These are phyloP conservation scores for Panaeolus cyanescens DNA, from an alignment of 768 basidiomycete genomes.

Conservation along the genomic window DNA sequence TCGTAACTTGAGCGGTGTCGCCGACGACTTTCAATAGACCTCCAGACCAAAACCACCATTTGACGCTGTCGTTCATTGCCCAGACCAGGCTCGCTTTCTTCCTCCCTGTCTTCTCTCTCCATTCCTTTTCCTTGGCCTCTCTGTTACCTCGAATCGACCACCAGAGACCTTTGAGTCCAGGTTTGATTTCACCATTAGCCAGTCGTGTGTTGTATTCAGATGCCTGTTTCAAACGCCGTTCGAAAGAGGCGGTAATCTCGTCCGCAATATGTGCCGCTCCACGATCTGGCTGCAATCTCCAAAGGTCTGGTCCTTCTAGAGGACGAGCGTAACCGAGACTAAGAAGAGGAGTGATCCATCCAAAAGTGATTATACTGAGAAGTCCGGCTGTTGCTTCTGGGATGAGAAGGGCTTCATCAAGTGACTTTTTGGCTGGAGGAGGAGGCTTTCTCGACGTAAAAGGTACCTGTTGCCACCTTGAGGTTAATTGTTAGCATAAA, in stretches of 20 bases:
- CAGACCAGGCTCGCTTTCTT: conserved; percentile 60
- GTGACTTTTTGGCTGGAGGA: conserved; percentile 47
- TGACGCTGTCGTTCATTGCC: conserved; percentile 78
- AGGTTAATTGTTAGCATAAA: no score
- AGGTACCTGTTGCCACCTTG: conserved; percentile 36
- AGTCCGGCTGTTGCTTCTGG: conserved; percentile 70
- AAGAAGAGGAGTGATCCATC: conserved; percentile 76
- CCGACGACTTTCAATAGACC: conserved; percentile 62
- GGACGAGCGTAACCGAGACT: conserved; percentile 78
- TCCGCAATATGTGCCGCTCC: conserved; percentile 62
- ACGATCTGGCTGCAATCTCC: conserved; percentile 68
- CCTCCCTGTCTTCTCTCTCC: conserved; percentile 66
- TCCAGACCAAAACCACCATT: conserved; percentile 77
- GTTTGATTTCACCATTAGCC: conserved; percentile 61
- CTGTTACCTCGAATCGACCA: conserved; percentile 63
- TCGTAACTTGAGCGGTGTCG: conserved; percentile 73
- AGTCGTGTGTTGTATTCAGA: conserved; percentile 73
- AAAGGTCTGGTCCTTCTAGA: conserved; percentile 79
- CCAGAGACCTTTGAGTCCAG: conserved; percentile 53
- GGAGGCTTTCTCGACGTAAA: conserved; percentile 41
- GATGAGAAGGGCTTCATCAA: conserved; percentile 60
- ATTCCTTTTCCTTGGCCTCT: conserved; percentile 56
- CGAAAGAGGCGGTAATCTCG: conserved; percentile 65
- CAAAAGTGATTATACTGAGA: conserved; percentile 63
- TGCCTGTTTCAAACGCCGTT: conserved; percentile 54